Base-by-base conservation (phyloP, 139 green algal genomes). In the Closterium sp. region DNA sequence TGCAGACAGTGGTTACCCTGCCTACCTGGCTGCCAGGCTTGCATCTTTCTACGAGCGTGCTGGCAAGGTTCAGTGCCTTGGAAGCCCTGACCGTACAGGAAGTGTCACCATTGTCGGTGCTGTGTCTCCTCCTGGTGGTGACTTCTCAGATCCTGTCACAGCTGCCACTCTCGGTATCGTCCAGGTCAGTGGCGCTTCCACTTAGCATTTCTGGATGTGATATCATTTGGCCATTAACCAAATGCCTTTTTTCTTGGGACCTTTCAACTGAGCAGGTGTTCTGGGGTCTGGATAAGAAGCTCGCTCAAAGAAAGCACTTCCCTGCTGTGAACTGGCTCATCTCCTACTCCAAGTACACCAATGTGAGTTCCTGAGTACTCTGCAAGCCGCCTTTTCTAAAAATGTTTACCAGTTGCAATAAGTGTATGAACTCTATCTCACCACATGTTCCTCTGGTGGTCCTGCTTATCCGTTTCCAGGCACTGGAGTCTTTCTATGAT, bases 271-370 rank as follows among this genome's bases (percentile, higher is more conserved):
- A 36, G 91, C 95, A 98, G 97, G 98, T 99, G 92, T 99, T 99
- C 94, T 99, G 98, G 98, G 98, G 98, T n/a, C 92, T 99, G 94
- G 98, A 99, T 96, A 99, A 99, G 97, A 99, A 99, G 97, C 97
- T 99, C 86, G 98, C 98, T 3, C 98, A 99, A 96, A 96, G 98
- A 91, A 99, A 99, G 96, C 98, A 99, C 95, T 99, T 99, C 95
- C 98, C 98, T 16, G 98, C 96, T 1, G 98, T 99, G 92, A 99
- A 99, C 96, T 99, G 98, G 98, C 96, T 99, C 91, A 99, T 99
- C 94, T 98, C 96, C 31, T 99, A 99, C 95, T 98, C 95, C 90
- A 99, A 99, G 95, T 99, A 99, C 97, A 97, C 95, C 95, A 98
- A 99, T 95, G 94, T 94, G 69, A 87, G 88, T 88, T 36, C 35